Evolutionary conservation across 257 asterid genomes (phyloP), one percentile per base, ranked within the genome.

Genomic region (Primulina huaijiensis): DNA sequence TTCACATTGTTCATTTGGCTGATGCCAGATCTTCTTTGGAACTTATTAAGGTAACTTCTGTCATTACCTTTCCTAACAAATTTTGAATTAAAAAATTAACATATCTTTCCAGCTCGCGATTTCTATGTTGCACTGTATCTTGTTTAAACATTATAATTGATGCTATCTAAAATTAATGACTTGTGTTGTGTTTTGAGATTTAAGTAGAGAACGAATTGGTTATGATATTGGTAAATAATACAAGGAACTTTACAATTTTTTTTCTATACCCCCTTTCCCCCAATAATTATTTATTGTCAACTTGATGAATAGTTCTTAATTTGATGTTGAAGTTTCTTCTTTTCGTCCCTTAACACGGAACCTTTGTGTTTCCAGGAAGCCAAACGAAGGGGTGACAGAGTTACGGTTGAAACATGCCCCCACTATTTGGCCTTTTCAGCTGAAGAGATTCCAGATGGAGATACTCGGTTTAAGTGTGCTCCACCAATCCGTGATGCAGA

Each of bases 351-450:
- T 17, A 5, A 14, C 20, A 8, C 7, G 30, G 14, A 34, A 43
- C 11, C 27, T 74, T 25, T 29, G 27, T 70, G 55, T 27, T 16
- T 59, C 9, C 73, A 93, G 99, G 95, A 88, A 80, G 97, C 97
- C 75, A 93, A 86, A 83, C 79, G 75, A 64, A 85, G 74, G 0
- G 97, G 99, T 65, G 96, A 90, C 68, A 93, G 96, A 68, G 52
- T 93, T 69, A 84, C 89, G 1, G 95, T 93, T 57, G 99, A 93
- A 82, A 93, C 99, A 11, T 93, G 97, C 85, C 99, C 99, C 63
- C 99, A 90, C 79, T 90, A 93, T 81, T 82, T 93, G 80, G 97
- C 99, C 61, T 93, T 93, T 84, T 86, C 99, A 68, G 96, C 96
- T 65, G 96, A 93, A 80, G 92, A 89, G 63, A 91, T 93, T 72